These are phyloP conservation scores for Inga laurina DNA, from an alignment of 306 rosid species.

Conservation along the genomic window DNA sequence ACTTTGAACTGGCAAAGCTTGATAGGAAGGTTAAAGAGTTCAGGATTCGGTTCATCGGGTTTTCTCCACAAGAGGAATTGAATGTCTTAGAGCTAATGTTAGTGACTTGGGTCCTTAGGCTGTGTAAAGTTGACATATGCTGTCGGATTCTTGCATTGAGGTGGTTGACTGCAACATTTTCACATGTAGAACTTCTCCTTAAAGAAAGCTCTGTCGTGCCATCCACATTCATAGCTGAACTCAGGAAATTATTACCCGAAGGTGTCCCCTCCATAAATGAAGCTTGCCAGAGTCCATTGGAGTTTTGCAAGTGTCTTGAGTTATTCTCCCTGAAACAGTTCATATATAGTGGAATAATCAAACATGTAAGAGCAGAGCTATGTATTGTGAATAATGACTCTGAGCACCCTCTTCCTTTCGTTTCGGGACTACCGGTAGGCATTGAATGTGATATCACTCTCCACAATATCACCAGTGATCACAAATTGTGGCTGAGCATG, in stretches of 20 bases:
- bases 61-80: too few species aligned
- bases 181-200: slow-evolving; percentile 46
- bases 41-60: too few species aligned
- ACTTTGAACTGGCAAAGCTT: slow-evolving; percentile 55
- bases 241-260: slow-evolving; percentile 47
- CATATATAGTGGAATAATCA: slow-evolving; percentile 43
- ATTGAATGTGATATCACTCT: slow-evolving; percentile 67
- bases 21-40: too few species aligned
- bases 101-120: too few species aligned
- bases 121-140: slow-evolving; percentile 51
- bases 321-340: slow-evolving; percentile 54
- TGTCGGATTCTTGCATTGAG: slow-evolving; percentile 40
- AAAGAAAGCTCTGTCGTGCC: slow-evolving; percentile 39
- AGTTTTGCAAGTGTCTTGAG: slow-evolving; percentile 43
- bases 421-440: slow-evolving; percentile 69
- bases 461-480: slow-evolving; percentile 40
- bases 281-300: slow-evolving; percentile 39
- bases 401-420: slow-evolving; percentile 58
- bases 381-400: slow-evolving; percentile 49
- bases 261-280: slow-evolving; percentile 33
- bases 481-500: slow-evolving; percentile 69
- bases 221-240: slow-evolving; percentile 57
- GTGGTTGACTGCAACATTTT: slow-evolving; percentile 47
- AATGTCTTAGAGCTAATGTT: too few species aligned
- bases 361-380: slow-evolving; percentile 54